Base-by-base conservation (phyloP, 306 rosid species). In the Citrullus amarus region DNA sequence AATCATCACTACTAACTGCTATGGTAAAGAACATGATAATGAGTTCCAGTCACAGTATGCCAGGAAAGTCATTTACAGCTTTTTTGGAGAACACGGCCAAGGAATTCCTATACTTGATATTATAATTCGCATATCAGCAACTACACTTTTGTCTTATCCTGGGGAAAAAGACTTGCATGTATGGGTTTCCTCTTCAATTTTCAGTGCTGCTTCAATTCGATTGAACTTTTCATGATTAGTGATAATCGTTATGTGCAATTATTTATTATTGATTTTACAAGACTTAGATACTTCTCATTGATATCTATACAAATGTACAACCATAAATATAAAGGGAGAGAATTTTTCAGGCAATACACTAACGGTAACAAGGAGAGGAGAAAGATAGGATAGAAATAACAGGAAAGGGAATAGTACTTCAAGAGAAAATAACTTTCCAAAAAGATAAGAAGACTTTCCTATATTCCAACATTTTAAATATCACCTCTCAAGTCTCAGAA, bases 101-200 rank as follows among this genome's bases (percentile, higher is more conserved):
- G 98, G 98, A 76, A 89, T 86, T 83, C 82, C 68, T 81, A 90
- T 95, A 80, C 95, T 95, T 79, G 96, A 95, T 90, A 85, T 95
- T 80, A 86, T 95, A 84, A 86, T 95, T 44, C 92, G 91, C 22
- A 80, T 92, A 89, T 85, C 97, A 62, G 80, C 89, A 86, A 83
- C 86, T 79, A 56, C 98, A 58, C 89, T 95, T 74, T 66, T 85
- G 76, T 86, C 92, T 44, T 95, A 90, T 89, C 92, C 96, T 28
- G 97, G 98, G 84, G 97, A 95, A 75, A 92, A 87, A 81, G 90
- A 89, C 86, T 83, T 95, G 87, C 97, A 95, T 96, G 98, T 91
- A 67, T 81, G 84, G 69, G 9, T 56, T 75, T 75, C 58, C 60
- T 48, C 39, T 14, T 72, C 43, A 72, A 72, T 72, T 72, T 68